phyloP scores from a whole-genome alignment of 176 grass and related monocot genomes.

The Avena sativa region DNA sequence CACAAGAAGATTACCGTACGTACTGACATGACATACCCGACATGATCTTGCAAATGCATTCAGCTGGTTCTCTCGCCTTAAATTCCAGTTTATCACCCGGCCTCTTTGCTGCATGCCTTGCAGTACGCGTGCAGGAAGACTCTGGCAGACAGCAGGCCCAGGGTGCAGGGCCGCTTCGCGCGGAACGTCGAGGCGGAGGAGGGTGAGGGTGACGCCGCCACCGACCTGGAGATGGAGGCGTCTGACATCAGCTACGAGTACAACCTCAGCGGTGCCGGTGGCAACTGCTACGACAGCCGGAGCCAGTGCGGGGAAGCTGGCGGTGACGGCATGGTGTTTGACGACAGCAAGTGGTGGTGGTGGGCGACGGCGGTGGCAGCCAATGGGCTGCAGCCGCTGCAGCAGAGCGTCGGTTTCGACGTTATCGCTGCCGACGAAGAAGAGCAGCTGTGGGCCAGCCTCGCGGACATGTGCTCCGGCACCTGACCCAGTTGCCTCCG shows the following conservation, averaged over 20 bases:
- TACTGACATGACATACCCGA: constrained; percentile 37
- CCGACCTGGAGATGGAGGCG: constrained; percentile 21
- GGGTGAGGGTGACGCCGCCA: constrained; percentile 18
- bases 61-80: neutral
- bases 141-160: constrained; percentile 82
- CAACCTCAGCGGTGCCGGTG: neutral
- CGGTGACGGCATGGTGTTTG: constrained; percentile 15
- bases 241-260: constrained; percentile 37
- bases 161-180: constrained; percentile 86
- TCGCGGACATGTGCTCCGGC: constrained; percentile 63
- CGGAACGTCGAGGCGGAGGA: constrained; percentile 62
- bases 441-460: constrained; percentile 66
- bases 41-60: constrained; percentile 16
- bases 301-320: neutral
- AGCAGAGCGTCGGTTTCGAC: constrained; percentile 45
- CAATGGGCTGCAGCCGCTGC: neutral
- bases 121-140: constrained; percentile 98
- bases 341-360: constrained; percentile 44
- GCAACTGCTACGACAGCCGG: constrained; percentile 40
- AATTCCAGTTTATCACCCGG: neutral
- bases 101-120: neutral
- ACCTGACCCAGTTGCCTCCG: constrained; percentile 33
- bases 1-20: constrained; percentile 76
- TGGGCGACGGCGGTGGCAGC: constrained; percentile 37
- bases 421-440: constrained; percentile 36